Base-by-base conservation (phyloP, 164 flowering plant genomes). In the Aristolochia californica region DNA sequence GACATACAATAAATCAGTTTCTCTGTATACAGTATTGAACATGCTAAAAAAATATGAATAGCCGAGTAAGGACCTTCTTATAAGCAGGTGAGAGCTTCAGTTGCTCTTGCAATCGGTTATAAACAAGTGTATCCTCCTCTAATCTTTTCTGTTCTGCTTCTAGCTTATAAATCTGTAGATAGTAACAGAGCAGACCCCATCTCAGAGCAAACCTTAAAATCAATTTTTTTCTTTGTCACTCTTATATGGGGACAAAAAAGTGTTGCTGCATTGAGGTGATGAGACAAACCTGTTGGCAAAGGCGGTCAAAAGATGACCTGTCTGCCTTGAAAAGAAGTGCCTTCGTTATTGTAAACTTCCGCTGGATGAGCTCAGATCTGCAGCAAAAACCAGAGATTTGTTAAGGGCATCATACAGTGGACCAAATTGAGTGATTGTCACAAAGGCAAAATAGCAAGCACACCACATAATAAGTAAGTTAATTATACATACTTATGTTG, bases 51-150 rank as follows among this genome's bases (percentile, higher is more conserved):
- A 3, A 8, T 7, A 34, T 34, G 40, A 34, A 4, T 12, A 34
- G 40, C 40, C 40, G 40, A n/a, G 38, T 24, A 9, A 38, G 44
- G 76, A 88, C 97, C 91, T 88, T 81, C 59, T 86, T 80, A 79
- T 81, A 88, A 30, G 94, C 94, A 10, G 94, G 91, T 12, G 94
- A 88, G 64, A 79, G 84, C 68, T 85, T 85, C 49, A 88, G 85
- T 67, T 88, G 91, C 62, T 84, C 77, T 68, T 88, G 94, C 30
- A 88, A 83, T 80, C 85, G 79, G 64, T 84, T 88, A 66, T 83
- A 86, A 58, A 88, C 89, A 67, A 72, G 60, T 17, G 86, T 77
- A 75, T 88, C 94, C 70, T 88, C 94, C 57, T 84, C 94, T 60
- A 88, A 65, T 78, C 91, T 76, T 70, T 83, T 86, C 43, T 84